Conservation (phyloP, 768 basidiomycete species). For the Gymnopilus dilepis region DNA sequence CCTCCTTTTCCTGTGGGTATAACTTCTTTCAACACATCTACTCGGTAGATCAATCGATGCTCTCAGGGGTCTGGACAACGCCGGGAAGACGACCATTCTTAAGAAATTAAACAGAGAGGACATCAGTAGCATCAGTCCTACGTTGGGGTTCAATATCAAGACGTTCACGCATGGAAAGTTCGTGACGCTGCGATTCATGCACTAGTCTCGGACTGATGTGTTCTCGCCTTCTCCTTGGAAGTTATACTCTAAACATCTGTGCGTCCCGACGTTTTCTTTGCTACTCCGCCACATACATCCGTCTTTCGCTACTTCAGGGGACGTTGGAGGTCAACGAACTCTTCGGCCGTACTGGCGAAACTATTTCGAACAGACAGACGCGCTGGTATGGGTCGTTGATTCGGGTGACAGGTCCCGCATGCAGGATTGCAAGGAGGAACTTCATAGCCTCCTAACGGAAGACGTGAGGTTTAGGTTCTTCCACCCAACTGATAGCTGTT, state of each 20-base stretch:
- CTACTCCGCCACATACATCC: conserved; percentile 28
- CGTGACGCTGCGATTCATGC: conserved; percentile 38
- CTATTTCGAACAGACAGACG: conserved; percentile 99
- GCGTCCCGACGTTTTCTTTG: conserved; percentile 32
- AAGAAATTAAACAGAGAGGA: conserved; percentile 95
- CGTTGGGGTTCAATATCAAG: conserved; percentile 98
- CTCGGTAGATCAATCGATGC: conserved; percentile 13
- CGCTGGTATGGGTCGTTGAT: conserved; percentile 98
- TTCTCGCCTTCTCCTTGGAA: conserved; percentile 32
- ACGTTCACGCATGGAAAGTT: conserved; percentile 92
- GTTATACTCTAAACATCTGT: conserved; percentile 86
- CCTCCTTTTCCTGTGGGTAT: conserved; percentile 83
- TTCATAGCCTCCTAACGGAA: conserved; percentile 85
- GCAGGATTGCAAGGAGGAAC: conserved; percentile 86
- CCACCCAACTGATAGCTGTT: conserved; percentile 15
- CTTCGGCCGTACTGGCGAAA: conserved; percentile 98
- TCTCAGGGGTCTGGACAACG: conserved; percentile 92
- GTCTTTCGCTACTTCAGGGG: conserved; percentile 64
- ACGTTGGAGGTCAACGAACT: conserved; percentile 95
- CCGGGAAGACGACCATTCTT: conserved; percentile 97
- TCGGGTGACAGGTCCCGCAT: conserved; percentile 91
- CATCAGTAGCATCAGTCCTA: conserved; percentile 86
- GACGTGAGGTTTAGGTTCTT: conserved; percentile 64
- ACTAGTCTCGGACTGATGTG: conserved; percentile 21
- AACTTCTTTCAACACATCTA: background rate